Evolutionary conservation across 1,284 basidiomycete species (phyloP).

Genomic region (Thelephora terrestris): DNA sequence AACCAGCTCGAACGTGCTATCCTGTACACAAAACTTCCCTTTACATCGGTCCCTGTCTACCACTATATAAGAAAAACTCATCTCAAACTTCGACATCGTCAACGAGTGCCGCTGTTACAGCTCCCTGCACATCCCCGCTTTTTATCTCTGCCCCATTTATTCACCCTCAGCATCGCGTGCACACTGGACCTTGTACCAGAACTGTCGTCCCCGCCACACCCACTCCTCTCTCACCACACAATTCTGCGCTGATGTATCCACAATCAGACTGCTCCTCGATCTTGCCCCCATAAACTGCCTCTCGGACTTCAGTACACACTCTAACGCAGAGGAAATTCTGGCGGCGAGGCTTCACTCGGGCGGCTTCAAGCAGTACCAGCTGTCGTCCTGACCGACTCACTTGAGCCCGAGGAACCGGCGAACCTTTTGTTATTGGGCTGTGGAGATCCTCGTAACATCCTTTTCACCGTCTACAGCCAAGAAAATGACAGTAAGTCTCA

Average conservation of each 20-base stretch:
- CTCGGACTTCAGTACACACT: slow-evolving; percentile 31
- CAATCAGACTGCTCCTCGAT: slow-evolving; percentile 31
- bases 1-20: too few species aligned
- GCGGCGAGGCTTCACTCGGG: slow-evolving; percentile 2
- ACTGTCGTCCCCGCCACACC: too few species aligned
- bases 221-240: slow-evolving; percentile 26
- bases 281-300: slow-evolving; percentile 30
- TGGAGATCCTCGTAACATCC: slow-evolving; percentile 49
- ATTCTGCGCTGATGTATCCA: slow-evolving; percentile 29
- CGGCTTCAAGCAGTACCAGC: slow-evolving; percentile 29
- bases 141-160: too few species aligned
- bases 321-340: slow-evolving; percentile 33
- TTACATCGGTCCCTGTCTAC: too few species aligned
- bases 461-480: slow-evolving; percentile 32
- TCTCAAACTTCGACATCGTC: too few species aligned
- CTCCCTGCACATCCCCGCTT: too few species aligned
- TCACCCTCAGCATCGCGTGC: too few species aligned
- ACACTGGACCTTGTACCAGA: too few species aligned
- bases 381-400: slow-evolving; percentile 34
- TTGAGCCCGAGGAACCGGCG: slow-evolving; percentile 35
- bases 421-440: slow-evolving; percentile 43
- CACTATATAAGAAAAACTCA: too few species aligned
- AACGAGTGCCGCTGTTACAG: too few species aligned
- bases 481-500: not conserved
- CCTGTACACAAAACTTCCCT: too few species aligned